Evolutionary conservation across 345 rosid species (phyloP), one percentile per base, ranked within the genome.

Genomic region (Stellera chamaejasme): DNA sequence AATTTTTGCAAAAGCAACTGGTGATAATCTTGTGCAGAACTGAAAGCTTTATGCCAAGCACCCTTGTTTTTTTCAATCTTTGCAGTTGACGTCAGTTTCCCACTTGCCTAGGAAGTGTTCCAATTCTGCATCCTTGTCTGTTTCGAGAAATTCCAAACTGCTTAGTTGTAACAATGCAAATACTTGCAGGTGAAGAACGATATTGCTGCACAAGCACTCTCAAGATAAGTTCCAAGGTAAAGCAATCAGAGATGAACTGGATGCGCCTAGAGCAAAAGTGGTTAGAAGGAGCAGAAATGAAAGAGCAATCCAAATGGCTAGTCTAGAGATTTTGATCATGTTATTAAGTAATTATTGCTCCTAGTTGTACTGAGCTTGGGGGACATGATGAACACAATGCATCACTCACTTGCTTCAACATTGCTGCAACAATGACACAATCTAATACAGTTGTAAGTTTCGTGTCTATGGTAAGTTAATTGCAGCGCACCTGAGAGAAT

Each of bases 191-290:
- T 3, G 82, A 79, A 2, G 90, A 78, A 57, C 79, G 71, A 47
- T 63, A 36, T 66, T 70, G 97, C 62, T 78, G 90, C 70, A 70
- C 73, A 54, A 77, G 72, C 51, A 71, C 96, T 12, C 69, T 65
- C 7, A 60, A 86, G 57, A 55, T 83, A 62, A 75, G 63, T 25
- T 43, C 71, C 10, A 71, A 89, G 94, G 97, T 84, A 74, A 56
- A 53, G 43, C 1, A 3, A 36, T 27, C 10, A n/a, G 19, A 43
- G 6, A 11, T 28, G 6, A 14, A 13, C 45, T 85, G 79, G 59
- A 54, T 79, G 77, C 85, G 81, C 59, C 59, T 90, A 50, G 72
- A 85, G 60, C 82, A 87, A 69, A 85, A 82, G 28, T 90, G 96
- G 97, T 65, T 78, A 9, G 82, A 71, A 68, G 81, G 75, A 59